Conservation (phyloP, 208 protist genomes). For the Tritrichomonas foetus region DNA sequence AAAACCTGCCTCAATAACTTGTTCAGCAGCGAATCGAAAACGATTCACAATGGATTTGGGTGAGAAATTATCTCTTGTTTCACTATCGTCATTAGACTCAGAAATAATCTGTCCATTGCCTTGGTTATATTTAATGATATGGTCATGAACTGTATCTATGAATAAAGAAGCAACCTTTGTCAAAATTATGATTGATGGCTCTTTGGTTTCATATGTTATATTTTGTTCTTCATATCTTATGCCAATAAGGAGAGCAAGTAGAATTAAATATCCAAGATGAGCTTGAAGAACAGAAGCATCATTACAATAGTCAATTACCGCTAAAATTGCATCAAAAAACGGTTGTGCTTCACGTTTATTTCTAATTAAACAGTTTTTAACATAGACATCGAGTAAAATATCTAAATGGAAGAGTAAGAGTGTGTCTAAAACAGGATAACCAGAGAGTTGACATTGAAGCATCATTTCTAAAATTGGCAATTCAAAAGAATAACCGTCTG, state of each 20-base stretch:
- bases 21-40: not conserved
- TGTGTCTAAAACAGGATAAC: not conserved
- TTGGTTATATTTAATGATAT: not conserved
- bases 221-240: too few species aligned
- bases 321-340: not conserved
- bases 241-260: not conserved
- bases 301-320: not conserved
- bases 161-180: not conserved
- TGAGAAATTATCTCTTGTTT: too few species aligned
- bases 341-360: not conserved
- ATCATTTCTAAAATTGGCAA: not conserved
- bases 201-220: not conserved
- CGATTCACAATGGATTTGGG: too few species aligned
- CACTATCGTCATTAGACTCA: not conserved
- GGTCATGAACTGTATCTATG: not conserved
- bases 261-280: not conserved
- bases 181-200: not conserved
- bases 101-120: not conserved
- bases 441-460: not conserved
- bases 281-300: not conserved
- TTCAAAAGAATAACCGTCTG: not conserved
- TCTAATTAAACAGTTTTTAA: not conserved
- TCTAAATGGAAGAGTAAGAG: not conserved
- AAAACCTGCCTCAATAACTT: not conserved
- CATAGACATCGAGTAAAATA: not conserved